Evolutionary conservation across 768 basidiomycete genomes (phyloP).

Genomic region (Mrakia gelida): DNA sequence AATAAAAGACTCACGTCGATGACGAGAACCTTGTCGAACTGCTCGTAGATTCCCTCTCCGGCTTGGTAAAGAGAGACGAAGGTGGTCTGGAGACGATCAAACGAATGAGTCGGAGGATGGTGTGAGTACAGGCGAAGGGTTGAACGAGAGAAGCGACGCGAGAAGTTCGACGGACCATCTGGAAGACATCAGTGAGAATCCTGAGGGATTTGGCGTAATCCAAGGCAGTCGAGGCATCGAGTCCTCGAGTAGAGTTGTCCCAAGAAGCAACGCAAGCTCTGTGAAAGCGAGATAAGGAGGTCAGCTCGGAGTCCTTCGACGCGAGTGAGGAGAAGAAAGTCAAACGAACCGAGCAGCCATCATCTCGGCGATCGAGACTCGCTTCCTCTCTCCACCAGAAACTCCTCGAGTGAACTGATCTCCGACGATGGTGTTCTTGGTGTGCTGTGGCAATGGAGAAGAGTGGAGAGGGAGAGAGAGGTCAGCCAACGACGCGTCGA

Average conservation of each 20-base stretch:
- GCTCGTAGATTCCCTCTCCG: conserved; percentile 51
- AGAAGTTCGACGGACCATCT: conserved; percentile 50
- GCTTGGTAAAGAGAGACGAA: conserved; percentile 85
- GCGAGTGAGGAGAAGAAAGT: too few species aligned
- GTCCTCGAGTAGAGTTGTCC: conserved; percentile 61
- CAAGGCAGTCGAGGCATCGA: conserved; percentile 71
- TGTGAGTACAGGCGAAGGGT: background rate
- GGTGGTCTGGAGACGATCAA: conserved; percentile 47
- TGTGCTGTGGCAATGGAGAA: conserved; percentile 38
- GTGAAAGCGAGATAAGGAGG: too few species aligned
- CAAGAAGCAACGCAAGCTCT: conserved; percentile 44
- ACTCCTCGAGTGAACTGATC: conserved; percentile 48
- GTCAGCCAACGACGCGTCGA: too few species aligned
- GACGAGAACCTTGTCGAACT: conserved; percentile 79
- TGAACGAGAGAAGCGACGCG: conserved; percentile 35
- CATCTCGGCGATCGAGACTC: conserved; percentile 50
- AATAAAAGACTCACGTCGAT: conserved; percentile 59
- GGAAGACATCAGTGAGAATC: conserved; percentile 75
- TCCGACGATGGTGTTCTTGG: conserved; percentile 47
- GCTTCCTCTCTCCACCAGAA: conserved; percentile 50
- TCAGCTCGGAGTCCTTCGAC: too few species aligned
- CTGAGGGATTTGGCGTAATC: conserved; percentile 77
- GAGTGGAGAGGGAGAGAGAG: too few species aligned
- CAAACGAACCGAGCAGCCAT: conserved; percentile 36
- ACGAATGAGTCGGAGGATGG: background rate